phyloP scores from a whole-genome alignment of 805 yeast species.

The Cyberlindnera maritima region DNA sequence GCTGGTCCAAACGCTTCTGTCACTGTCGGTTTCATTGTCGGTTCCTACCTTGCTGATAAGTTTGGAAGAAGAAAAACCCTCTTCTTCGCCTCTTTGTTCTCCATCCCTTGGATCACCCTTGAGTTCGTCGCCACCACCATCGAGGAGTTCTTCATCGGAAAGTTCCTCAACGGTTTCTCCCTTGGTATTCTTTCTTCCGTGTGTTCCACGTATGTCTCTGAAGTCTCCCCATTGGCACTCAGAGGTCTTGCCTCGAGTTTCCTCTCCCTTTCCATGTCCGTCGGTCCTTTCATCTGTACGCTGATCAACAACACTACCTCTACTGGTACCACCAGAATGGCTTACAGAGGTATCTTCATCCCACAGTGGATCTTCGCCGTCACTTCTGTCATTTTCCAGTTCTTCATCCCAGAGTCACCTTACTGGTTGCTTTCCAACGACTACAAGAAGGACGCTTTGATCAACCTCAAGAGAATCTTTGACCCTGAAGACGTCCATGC shows the following conservation, averaged over 20 bases:
- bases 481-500: slow-evolving; percentile 23
- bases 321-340: slow-evolving; percentile 22
- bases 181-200: slow-evolving; percentile 38
- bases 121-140: slow-evolving; percentile 38
- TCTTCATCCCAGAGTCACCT: slow-evolving; percentile 41
- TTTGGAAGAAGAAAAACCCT: slow-evolving; percentile 36
- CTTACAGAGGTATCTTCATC: slow-evolving; percentile 36
- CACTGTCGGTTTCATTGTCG: slow-evolving; percentile 28
- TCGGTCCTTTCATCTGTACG: slow-evolving; percentile 38
- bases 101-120: slow-evolving; percentile 35
- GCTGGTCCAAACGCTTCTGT: slow-evolving; percentile 30
- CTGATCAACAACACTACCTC: slow-evolving; percentile 26
- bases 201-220: slow-evolving; percentile 38
- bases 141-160: slow-evolving; percentile 36
- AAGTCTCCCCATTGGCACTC: slow-evolving; percentile 38
- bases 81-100: slow-evolving; percentile 28
- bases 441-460: slow-evolving; percentile 31
- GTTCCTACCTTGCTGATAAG: slow-evolving; percentile 29
- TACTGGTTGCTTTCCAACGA: slow-evolving; percentile 40
- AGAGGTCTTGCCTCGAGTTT: slow-evolving; percentile 36
- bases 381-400: slow-evolving; percentile 28
- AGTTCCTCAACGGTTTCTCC: slow-evolving; percentile 5
- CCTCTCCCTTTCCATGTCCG: slow-evolving; percentile 33
- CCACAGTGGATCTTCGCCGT: slow-evolving; percentile 20
- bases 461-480: slow-evolving; percentile 26